These are phyloP conservation scores for Penicillium steckii DNA, from an alignment of 495 filamentous ascomycete genomes.

Conservation along the genomic window DNA sequence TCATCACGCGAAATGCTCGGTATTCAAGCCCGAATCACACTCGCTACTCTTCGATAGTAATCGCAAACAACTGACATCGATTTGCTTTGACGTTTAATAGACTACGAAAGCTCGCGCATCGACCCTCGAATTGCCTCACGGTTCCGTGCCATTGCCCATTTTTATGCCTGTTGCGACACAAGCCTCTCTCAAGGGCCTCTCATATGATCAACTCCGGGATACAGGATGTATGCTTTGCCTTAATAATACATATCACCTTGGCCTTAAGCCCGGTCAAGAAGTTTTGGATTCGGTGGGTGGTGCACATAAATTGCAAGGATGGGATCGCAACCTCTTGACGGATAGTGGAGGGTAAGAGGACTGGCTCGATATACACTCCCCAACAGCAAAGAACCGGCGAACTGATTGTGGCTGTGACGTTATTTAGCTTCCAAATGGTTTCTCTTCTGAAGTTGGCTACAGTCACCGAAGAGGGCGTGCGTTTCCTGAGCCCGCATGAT, in stretches of 20 bases:
- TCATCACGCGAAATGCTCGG: slow-evolving; percentile 78
- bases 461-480: slow-evolving; percentile 92
- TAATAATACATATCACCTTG: slow-evolving; percentile 97
- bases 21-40: slow-evolving; percentile 29
- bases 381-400: not conserved
- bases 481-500: slow-evolving; percentile 92
- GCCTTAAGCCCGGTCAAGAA: slow-evolving; percentile 88
- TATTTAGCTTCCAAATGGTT: slow-evolving; percentile 91
- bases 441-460: slow-evolving; percentile 90
- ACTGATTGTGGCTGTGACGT: slow-evolving; percentile 10
- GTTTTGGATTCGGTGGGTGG: slow-evolving; percentile 84
- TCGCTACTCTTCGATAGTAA: not conserved
- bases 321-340: slow-evolving; percentile 92
- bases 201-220: slow-evolving; percentile 83
- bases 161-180: slow-evolving; percentile 99
- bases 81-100: slow-evolving; percentile 40
- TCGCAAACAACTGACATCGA: not conserved
- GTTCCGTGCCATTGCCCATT: slow-evolving; percentile 81
- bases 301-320: slow-evolving; percentile 90
- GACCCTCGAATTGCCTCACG: slow-evolving; percentile 85
- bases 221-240: slow-evolving; percentile 89
- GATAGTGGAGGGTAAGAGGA: slow-evolving; percentile 89
- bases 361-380: not conserved
- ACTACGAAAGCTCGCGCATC: slow-evolving; percentile 95
- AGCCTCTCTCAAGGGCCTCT: slow-evolving; percentile 90